These are phyloP conservation scores for Pichia pseudocactophila DNA, from an alignment of 805 yeast species.

Conservation along the genomic window DNA sequence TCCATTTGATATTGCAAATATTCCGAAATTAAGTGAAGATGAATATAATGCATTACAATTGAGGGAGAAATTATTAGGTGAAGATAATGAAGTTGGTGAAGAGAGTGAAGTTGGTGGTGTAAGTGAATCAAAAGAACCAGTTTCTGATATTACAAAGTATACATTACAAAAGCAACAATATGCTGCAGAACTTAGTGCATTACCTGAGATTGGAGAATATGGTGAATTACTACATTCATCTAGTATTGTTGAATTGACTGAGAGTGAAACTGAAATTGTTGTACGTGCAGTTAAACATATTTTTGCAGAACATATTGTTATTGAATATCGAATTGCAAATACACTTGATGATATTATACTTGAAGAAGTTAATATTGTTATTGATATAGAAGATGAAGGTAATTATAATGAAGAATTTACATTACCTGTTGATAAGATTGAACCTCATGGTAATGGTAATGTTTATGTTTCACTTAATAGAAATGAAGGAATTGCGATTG, in stretches of 20 bases:
- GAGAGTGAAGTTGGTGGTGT: slow-evolving; percentile 17
- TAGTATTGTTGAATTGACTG: slow-evolving; percentile 61
- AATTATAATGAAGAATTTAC: slow-evolving; percentile 61
- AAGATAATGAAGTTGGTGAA: slow-evolving; percentile 14
- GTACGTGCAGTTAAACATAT: slow-evolving; percentile 79
- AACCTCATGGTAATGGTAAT: slow-evolving; percentile 63
- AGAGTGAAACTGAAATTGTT: slow-evolving; percentile 86
- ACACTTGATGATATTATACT: slow-evolving; percentile 72
- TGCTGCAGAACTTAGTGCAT: slow-evolving; percentile 57
- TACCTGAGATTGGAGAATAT: slow-evolving; percentile 64
- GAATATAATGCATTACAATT: slow-evolving; percentile 59
- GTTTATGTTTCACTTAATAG: slow-evolving; percentile 70
- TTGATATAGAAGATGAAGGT: slow-evolving; percentile 55
- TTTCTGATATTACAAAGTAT: slow-evolving; percentile 22
- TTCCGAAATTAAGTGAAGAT: slow-evolving; percentile 60
- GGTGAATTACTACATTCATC: slow-evolving; percentile 75
- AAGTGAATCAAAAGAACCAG: slow-evolving; percentile 11
- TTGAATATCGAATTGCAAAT: slow-evolving; percentile 79
- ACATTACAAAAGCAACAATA: slow-evolving; percentile 50
- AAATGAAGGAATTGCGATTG: slow-evolving; percentile 31
- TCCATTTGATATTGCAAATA: slow-evolving; percentile 62
- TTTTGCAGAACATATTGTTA: slow-evolving; percentile 60
- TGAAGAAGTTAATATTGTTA: slow-evolving; percentile 65
- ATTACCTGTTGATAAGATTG: slow-evolving; percentile 62
- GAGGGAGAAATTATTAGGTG: slow-evolving; percentile 38